Base-by-base conservation (phyloP, 805 yeast genomes). In the Hagleromyces aurorensis region DNA sequence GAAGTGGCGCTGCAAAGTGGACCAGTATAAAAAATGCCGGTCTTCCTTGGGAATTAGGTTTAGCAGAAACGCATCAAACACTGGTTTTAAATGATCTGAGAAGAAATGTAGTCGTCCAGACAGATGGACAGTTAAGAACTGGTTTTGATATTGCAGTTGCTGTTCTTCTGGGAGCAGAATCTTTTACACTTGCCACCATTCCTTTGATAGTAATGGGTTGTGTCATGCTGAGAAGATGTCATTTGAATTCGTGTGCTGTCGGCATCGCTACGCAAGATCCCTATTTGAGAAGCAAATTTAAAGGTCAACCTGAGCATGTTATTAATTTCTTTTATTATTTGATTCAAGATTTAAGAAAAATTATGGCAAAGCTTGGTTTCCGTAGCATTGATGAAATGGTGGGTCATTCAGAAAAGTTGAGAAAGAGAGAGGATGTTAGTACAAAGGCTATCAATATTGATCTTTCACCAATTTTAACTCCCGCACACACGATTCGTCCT, bases 231-330 rank as follows among this genome's bases (percentile, higher is more conserved):
- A 74, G 95, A 63, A 84, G 81, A 67, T 84, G 96, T 56, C 97
- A 89, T 59, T 66, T 83, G 37, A 83, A 84, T 64, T 75, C 94
- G 21, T 89, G 98, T 62, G 96, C 98, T 16, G 98, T 89, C 28
- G 98, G 98, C 64, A 83, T 89, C 65, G 98, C 98, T 25, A 89
- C 98, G 17, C 98, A 91, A 62, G 97, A 89, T 59, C 96, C 96
- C 12, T 84, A 77, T 44, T 70, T 89, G 45, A 75, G 98, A 63
- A 74, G 74, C 62, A 91, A 89, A 62, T 89, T 89, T 64, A 69
- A 73, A 50, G 98, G 98, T 54, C 87, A 96, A 29, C 98, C 98
- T 30, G 98, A 89, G 64, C 96, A 89, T 55, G 97, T 89, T 36
- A 87, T 89, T 62, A 89, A 89, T 70, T 91, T 89, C 70, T 91